phyloP scores from a whole-genome alignment of 2,329 filamentous ascomycete genomes.

The Reticulascus tulasneorum region DNA sequence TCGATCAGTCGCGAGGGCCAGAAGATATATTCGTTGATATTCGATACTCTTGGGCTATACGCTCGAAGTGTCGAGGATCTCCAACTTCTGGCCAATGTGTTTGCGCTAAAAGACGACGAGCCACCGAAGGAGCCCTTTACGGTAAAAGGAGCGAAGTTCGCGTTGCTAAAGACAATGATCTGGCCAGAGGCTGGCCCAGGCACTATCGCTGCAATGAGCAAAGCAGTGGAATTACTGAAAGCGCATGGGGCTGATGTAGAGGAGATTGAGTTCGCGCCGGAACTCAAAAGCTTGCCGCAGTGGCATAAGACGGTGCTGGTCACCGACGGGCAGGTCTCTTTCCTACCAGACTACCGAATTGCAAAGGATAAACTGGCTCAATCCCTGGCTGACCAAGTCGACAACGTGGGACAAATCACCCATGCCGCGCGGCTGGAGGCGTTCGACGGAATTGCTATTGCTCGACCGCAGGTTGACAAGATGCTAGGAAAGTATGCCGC shows the following conservation, averaged over 20 bases:
- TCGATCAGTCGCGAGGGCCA: conserved; percentile 58
- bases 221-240: conserved; percentile 33
- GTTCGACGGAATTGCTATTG: conserved; percentile 45
- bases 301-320: conserved; percentile 50
- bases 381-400: conserved; percentile 45
- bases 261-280: conserved; percentile 48
- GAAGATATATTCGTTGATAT: conserved; percentile 52
- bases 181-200: conserved; percentile 45
- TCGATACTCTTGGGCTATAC: conserved; percentile 62
- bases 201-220: conserved; percentile 36
- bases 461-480: conserved; percentile 47
- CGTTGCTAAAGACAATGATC: conserved; percentile 47
- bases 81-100: conserved; percentile 49
- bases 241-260: conserved; percentile 50
- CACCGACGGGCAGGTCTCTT: conserved; percentile 48
- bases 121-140: conserved; percentile 21
- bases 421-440: conserved; percentile 47
- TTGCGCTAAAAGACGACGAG: conserved; percentile 50
- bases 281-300: conserved; percentile 43
- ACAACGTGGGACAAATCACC: conserved; percentile 39
- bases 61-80: conserved; percentile 56
- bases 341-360: conserved; percentile 48
- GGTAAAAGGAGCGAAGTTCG: conserved; percentile 49
- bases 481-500: conserved; percentile 46
- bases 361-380: conserved; percentile 42